A percentile compares a stretch with the other conserved stretches of the same genome.
These are phyloP conservation scores for Carpinus viminea DNA, from an alignment of 306 rosid genomes.

Conservation along the genomic window DNA sequence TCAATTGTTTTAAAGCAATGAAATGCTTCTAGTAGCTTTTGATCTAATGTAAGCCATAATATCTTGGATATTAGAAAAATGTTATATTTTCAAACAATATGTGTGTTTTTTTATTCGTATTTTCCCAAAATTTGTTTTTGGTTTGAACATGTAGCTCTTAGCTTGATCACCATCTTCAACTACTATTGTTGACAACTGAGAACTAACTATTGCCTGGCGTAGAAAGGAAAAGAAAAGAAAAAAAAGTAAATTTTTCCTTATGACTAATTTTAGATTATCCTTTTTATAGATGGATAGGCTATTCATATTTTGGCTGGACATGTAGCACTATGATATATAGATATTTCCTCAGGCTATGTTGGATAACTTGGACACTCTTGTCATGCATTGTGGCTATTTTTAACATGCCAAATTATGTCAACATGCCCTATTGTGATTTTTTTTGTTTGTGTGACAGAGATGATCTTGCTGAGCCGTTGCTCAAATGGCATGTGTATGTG, in stretches of 20 bases:
- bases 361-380: neutral
- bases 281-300: neutral
- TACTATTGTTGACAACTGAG: neutral
- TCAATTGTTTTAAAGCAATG: neutral
- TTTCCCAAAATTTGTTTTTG: neutral
- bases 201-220: neutral
- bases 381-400: neutral
- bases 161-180: neutral
- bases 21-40: neutral
- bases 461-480: constrained; percentile 51
- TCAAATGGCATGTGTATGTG: constrained; percentile 82
- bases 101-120: neutral
- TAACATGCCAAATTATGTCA: neutral
- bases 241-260: too few species aligned
- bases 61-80: neutral
- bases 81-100: neutral
- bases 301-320: neutral
- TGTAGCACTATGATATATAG: neutral
- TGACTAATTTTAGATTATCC: neutral
- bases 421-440: constrained; percentile 4
- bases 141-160: neutral
- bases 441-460: constrained; percentile 55
- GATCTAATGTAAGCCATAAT: neutral
- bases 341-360: neutral
- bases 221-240: neutral